phyloP scores from a whole-genome alignment of 78 protist species.

The Dictyostelium firmibasis region DNA sequence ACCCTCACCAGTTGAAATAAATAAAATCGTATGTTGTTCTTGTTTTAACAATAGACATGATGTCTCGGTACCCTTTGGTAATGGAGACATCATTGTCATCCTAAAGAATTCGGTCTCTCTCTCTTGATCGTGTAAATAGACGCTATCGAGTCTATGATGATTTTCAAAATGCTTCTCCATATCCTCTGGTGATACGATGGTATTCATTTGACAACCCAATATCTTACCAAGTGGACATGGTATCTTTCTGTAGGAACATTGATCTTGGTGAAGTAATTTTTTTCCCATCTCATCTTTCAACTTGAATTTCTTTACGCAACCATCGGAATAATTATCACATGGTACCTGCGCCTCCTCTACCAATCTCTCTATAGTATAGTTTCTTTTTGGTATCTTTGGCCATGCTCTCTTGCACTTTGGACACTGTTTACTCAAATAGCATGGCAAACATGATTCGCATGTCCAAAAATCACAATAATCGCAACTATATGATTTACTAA shows the following conservation, averaged over 20 bases:
- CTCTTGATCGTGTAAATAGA: slow-evolving; percentile 68
- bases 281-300: background rate
- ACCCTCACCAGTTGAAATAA: slow-evolving; percentile 70
- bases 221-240: slow-evolving; percentile 66
- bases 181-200: slow-evolving; percentile 18
- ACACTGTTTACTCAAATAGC: slow-evolving; percentile 10
- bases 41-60: slow-evolving; percentile 48
- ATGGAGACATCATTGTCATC: slow-evolving; percentile 71
- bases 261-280: slow-evolving; percentile 37
- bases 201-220: slow-evolving; percentile 42
- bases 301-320: slow-evolving; percentile 20
- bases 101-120: slow-evolving; percentile 64
- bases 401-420: slow-evolving; percentile 69
- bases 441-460: slow-evolving; percentile 44
- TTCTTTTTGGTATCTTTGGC: slow-evolving; percentile 69
- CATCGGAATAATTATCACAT: slow-evolving; percentile 39
- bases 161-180: slow-evolving; percentile 61
- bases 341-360: slow-evolving; percentile 40
- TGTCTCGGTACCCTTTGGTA: slow-evolving; percentile 74
- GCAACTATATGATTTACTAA: slow-evolving; percentile 58
- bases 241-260: slow-evolving; percentile 35
- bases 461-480: slow-evolving; percentile 78
- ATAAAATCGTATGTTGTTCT: slow-evolving; percentile 56
- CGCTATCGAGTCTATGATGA: slow-evolving; percentile 57
- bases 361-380: slow-evolving; percentile 46